Percentiles rank a stretch among this genome's conserved stretches.
phyloP scores from a whole-genome alignment of 805 yeast genomes.

The Yamadazyma scolyti region DNA sequence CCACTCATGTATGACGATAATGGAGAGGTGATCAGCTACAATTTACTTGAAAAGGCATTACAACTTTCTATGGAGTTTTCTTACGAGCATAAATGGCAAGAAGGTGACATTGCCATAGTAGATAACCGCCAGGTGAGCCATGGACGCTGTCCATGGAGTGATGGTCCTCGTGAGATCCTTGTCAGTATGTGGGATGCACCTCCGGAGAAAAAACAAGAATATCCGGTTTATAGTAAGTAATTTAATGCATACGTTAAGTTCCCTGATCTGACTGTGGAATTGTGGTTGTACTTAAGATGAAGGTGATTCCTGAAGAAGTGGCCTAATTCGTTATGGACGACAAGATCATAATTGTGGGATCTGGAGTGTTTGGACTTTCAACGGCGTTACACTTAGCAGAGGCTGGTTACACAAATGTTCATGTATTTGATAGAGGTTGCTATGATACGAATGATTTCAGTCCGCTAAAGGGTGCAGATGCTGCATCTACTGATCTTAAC shows the following conservation, averaged over 20 bases:
- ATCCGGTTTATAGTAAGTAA: too few relatives aligned
- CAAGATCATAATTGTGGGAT: constrained; percentile 42
- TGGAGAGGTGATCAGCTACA: constrained; percentile 1
- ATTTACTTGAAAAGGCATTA: constrained; percentile 7
- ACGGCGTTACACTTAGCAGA: constrained; percentile 38
- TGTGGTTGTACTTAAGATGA: too few relatives aligned
- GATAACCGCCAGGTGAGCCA: constrained; percentile 33
- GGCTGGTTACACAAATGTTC: constrained; percentile 25
- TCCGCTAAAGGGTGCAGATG: constrained; percentile 29
- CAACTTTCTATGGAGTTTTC: constrained; percentile 12
- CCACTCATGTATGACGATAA: constrained; percentile 4
- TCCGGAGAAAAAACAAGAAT: too few relatives aligned
- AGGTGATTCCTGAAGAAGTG: too few relatives aligned
- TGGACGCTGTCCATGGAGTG: constrained; percentile 28
- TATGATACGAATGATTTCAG: constrained; percentile 3
- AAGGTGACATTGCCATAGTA: constrained; percentile 30
- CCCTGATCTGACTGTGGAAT: too few relatives aligned
- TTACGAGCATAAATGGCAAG: constrained; percentile 25
- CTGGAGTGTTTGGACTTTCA: constrained; percentile 53
- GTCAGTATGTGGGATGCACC: constrained; percentile 35
- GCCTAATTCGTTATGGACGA: constrained; percentile 9
- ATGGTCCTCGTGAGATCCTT: constrained; percentile 24
- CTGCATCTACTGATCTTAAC: constrained; percentile 38
- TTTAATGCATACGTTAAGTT: too few relatives aligned
- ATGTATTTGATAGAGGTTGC: constrained; percentile 25